Evolutionary conservation across 495 filamentous ascomycete species (phyloP).

Genomic region (Aspergillus cristatus): DNA sequence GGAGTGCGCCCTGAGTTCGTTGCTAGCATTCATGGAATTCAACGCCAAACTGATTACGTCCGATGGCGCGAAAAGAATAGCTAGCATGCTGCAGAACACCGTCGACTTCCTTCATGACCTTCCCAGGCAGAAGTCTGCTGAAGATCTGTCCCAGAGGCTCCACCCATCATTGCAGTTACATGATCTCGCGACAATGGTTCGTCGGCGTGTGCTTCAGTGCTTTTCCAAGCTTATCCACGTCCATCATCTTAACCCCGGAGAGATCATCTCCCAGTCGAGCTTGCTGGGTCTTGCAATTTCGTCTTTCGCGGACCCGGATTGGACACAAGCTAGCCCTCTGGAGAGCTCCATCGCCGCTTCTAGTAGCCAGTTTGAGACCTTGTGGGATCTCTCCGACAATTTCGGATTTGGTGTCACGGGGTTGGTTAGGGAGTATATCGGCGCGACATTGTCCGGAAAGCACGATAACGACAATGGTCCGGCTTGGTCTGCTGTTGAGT

Average conservation of each 20-base stretch:
- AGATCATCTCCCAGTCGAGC: conserved; percentile 83
- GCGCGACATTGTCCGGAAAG: conserved; percentile 61
- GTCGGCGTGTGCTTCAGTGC: conserved; percentile 86
- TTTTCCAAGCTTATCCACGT: conserved; percentile 84
- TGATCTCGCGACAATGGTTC: conserved; percentile 88
- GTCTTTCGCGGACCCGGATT: conserved; percentile 88
- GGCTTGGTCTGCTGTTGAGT: conserved; percentile 52
- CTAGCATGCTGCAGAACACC: conserved; percentile 92
- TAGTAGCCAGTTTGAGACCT: conserved; percentile 78
- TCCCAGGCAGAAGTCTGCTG: conserved; percentile 74
- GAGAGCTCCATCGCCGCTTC: conserved; percentile 89
- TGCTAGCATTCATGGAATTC: conserved; percentile 87
- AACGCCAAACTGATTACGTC: conserved; percentile 86
- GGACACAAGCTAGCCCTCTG: conserved; percentile 70
- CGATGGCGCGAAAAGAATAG: conserved; percentile 89
- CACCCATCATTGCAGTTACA: conserved; percentile 81
- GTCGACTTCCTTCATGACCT: conserved; percentile 77
- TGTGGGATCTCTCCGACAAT: conserved; percentile 95
- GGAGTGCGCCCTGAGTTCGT: conserved; percentile 87
- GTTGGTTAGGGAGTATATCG: conserved; percentile 66
- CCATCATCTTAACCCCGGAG: conserved; percentile 69
- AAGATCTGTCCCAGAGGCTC: conserved; percentile 78
- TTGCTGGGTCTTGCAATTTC: conserved; percentile 86
- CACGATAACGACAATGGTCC: conserved; percentile 47
- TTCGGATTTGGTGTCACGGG: conserved; percentile 88